A percentile compares a stretch with the other conserved stretches of the same genome.
Evolutionary conservation across 2,329 filamentous ascomycete species (phyloP).

Genomic region (Coniochaeta sp.): DNA sequence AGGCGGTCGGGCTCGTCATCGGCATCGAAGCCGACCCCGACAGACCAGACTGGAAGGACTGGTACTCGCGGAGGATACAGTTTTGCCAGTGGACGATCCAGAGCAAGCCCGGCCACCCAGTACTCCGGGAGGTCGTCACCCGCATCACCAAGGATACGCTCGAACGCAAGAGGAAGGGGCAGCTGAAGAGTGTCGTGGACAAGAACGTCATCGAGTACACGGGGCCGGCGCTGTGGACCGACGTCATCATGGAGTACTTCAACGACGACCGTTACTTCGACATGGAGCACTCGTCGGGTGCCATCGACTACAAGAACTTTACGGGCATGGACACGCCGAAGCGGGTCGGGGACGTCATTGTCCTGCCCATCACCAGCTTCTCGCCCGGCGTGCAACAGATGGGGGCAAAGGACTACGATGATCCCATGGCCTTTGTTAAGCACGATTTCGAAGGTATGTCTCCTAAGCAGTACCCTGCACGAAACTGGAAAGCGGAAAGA

Average conservation of each 20-base stretch:
- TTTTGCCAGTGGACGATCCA: constrained; percentile 99
- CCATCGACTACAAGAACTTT: constrained; percentile 82
- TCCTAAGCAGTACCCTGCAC: too few relatives aligned
- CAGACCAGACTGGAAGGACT: constrained; percentile 82
- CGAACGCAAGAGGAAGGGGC: constrained; percentile 59
- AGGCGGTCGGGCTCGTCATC: constrained; percentile 76
- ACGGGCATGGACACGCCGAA: constrained; percentile 77
- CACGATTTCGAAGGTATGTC: constrained; percentile 86
- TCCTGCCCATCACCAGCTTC: constrained; percentile 94
- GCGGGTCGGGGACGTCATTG: constrained; percentile 87
- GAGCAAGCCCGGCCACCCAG: constrained; percentile 86
- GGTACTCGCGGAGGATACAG: constrained; percentile 94
- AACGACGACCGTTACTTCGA: constrained; percentile 88
- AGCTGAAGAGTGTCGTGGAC: constrained; percentile 51
- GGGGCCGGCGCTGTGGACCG: constrained; percentile 91
- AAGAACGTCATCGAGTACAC: constrained; percentile 89
- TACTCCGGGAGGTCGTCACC: constrained; percentile 79
- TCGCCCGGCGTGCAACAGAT: constrained; percentile 92
- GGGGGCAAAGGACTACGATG: constrained; percentile 79
- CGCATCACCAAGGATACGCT: constrained; percentile 81
- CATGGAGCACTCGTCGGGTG: constrained; percentile 59
- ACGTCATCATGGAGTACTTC: constrained; percentile 85
- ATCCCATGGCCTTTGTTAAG: constrained; percentile 96
- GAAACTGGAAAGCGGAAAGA: background rate
- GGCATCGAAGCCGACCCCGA: constrained; percentile 97